Base-by-base conservation (phyloP, 768 basidiomycete species). In the Mycena chlorophos region DNA sequence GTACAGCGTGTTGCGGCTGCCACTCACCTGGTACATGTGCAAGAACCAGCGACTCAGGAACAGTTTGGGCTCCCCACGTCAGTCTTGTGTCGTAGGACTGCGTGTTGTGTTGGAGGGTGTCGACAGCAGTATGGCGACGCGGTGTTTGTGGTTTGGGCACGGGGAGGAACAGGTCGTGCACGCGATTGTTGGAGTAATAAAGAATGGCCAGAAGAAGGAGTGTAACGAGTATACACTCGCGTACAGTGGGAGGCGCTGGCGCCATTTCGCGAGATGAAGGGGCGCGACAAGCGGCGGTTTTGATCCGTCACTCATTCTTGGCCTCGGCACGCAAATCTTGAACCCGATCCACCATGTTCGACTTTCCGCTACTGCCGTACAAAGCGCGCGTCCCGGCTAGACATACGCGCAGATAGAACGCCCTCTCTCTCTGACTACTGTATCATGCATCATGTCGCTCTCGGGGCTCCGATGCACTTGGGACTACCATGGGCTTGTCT, bases 1-100 rank as follows among this genome's bases (percentile, higher is more conserved):
- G 43, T n/a, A n/a, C n/a, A n/a, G 40, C 40, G 31, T 23, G 13
- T 16, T 10, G 16, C 17, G 23, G 0, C 13, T 30, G 25, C 34
- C 42, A 68, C 74, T 58, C 56, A 88, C 91, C 91, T 68, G 89
- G 87, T 5, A 79, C 86, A 71, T 95, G 92, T 5, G 85, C 79
- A 2, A 93, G 71, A 2, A 94, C 75, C 48, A 79, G 78, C 4
- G 94, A 91, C 40, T 77, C 65, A 1, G 85, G 85, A 4, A 86
- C 71, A 23, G 57, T 58, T 0, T 63, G 66, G 4, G 63, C 46
- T 1, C 63, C 53, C 80, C 79, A 83, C 1, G 73, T 68, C 22
- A 80, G 52, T n/a, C 68, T 68, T 17, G 69, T 70, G 27, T 65
- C 57, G 42, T 63, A 58, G 6, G 26, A 31, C 28, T 60, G 63